phyloP scores from a whole-genome alignment of 1,139 yeast species.

The Blastobotrys malaysiensis region DNA sequence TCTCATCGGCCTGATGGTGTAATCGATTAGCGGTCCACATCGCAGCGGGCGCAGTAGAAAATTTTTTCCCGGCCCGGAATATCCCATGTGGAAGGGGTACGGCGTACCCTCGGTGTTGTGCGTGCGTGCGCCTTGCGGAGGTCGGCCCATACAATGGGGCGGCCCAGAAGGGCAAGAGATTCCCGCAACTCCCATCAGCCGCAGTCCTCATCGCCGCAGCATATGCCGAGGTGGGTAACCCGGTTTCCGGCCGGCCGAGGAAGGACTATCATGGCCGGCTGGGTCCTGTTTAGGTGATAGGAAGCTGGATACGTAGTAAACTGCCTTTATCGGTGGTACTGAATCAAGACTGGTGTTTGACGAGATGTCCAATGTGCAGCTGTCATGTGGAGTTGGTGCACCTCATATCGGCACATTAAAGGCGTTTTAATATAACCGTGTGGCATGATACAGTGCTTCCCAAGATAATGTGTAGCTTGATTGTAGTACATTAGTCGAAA shows the following conservation, averaged over 20 bases:
- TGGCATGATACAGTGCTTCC: too few species aligned
- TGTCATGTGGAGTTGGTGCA: neutral
- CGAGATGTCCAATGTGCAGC: neutral
- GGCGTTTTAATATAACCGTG: neutral
- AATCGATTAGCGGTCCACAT: too few species aligned
- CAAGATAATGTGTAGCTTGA: too few species aligned
- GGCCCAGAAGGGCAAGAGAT: neutral
- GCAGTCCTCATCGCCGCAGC: neutral
- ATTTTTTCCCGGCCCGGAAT: neutral
- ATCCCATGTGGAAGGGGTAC: neutral
- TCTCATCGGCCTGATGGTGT: too few species aligned
- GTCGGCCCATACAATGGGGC: neutral
- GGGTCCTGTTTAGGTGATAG: too few species aligned
- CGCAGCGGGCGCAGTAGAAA: neutral
- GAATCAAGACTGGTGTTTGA: neutral
- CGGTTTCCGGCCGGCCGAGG: neutral
- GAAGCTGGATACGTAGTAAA: too few species aligned
- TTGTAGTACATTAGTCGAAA: neutral
- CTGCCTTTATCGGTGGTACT: neutral
- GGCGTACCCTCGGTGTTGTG: neutral
- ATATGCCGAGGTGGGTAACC: neutral
- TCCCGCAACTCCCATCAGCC: neutral
- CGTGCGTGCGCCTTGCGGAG: too few species aligned
- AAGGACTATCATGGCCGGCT: too few species aligned
- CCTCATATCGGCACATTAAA: neutral